Base-by-base conservation (phyloP, 345 rosid genomes). In the Erysimum cheiranthoides region DNA sequence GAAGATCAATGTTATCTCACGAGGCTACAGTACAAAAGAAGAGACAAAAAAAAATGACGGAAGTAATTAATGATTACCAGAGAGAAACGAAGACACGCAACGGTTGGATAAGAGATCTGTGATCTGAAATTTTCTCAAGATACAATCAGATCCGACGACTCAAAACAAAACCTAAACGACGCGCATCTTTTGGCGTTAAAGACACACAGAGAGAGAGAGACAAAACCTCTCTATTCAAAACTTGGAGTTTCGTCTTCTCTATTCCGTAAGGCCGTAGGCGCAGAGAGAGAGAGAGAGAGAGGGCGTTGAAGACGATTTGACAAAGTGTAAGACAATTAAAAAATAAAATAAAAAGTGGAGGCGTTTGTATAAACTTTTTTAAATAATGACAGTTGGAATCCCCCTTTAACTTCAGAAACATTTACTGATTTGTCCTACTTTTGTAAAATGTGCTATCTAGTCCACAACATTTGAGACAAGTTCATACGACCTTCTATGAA, bases 61-160 rank as follows among this genome's bases (percentile, higher is more conserved):
- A 42, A 72, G 56, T 36, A 56, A 68, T 68, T 36, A 56, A 68
- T 68, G 66, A 70, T 78, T 74, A 71, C 84, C 80, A 31, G 61
- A 81, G 4, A 21, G 52, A 32, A 21, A 79, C 40, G 38, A 72
- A 78, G 51, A 63, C 64, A 74, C 71, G 58, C 72, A 59, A 76
- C 46, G 46, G 38, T 59, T 43, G 54, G 59, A 42, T 42, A 39
- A 58, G 57, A 78, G 84, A 86, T 82, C 87, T 86, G 70, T 31
- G 62, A 50, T 57, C 42, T 36, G 13, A 53, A n/a, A 17, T 17
- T 34, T 28, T 35, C 18, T 0, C 61, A 36, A 46, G 1, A 10
- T 36, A 43, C 35, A 62, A 56, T 71, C 75, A 34, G 81, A 84
- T 75, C 83, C 74, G 81, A 84, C 57, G 56, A 64, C 18, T 27